These are phyloP conservation scores for Suillus fuscotomentosus DNA, from an alignment of 768 basidiomycete genomes.

Conservation along the genomic window DNA sequence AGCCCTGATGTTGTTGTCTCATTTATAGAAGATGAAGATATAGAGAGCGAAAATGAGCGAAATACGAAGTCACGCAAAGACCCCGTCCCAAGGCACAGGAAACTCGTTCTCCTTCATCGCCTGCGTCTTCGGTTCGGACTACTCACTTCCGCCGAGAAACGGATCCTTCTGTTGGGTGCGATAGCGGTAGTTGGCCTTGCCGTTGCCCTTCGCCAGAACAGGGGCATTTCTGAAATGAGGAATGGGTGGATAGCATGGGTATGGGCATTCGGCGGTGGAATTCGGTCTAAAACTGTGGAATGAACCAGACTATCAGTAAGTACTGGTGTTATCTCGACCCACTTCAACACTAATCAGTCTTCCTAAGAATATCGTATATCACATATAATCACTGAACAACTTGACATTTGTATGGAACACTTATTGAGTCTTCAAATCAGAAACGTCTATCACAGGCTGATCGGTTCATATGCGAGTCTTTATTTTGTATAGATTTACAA, in stretches of 20 bases:
- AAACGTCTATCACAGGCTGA: background rate
- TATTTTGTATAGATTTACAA: background rate
- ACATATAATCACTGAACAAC: background rate
- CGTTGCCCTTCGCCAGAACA: slow-evolving; percentile 39
- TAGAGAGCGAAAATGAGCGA: slow-evolving; percentile 33
- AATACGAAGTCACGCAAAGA: slow-evolving; percentile 10
- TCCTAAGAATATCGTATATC: background rate
- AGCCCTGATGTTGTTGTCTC: slow-evolving; percentile 57
- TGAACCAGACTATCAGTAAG: background rate
- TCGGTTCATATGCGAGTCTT: background rate
- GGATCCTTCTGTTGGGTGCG: slow-evolving; percentile 56
- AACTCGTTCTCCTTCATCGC: slow-evolving; percentile 8
- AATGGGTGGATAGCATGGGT: background rate
- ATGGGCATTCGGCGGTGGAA: background rate
- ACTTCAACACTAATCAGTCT: background rate
- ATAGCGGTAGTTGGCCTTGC: slow-evolving; percentile 71
- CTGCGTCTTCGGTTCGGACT: slow-evolving; percentile 19
- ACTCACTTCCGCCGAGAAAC: slow-evolving; percentile 27
- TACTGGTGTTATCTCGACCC: background rate
- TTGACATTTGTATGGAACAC: background rate
- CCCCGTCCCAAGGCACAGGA: background rate
- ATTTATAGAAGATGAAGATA: slow-evolving; percentile 26
- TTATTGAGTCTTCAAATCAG: background rate
- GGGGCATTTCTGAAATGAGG: background rate
- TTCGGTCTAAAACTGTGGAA: background rate